These are phyloP conservation scores for Alternaria sp. DNA, from an alignment of 2,329 filamentous ascomycete genomes.

Conservation along the genomic window DNA sequence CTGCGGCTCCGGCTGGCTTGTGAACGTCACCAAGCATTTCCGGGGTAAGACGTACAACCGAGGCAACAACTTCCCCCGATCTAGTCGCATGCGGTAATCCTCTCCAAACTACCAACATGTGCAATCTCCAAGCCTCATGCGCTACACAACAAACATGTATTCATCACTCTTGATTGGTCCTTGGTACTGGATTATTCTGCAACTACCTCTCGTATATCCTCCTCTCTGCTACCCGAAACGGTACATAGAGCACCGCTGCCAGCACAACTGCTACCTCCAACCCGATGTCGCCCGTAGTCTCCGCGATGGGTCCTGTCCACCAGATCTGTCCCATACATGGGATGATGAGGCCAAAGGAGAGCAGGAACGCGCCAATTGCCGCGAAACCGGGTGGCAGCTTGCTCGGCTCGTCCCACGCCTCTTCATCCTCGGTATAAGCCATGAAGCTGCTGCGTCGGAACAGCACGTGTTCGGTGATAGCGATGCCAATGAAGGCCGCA, in stretches of 20 bases:
- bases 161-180: neutral
- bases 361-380: slow-evolving; percentile 47
- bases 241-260: slow-evolving; percentile 54
- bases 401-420: slow-evolving; percentile 49
- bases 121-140: slow-evolving; percentile 5
- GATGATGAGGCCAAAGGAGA: slow-evolving; percentile 58
- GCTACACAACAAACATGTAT: neutral
- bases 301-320: slow-evolving; percentile 67
- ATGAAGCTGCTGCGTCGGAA: slow-evolving; percentile 44
- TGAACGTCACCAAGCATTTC: slow-evolving; percentile 41
- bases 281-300: slow-evolving; percentile 68
- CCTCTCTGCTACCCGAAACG: slow-evolving; percentile 51
- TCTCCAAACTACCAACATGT: slow-evolving; percentile 16
- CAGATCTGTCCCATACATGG: slow-evolving; percentile 67
- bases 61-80: slow-evolving; percentile 34
- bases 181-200: neutral
- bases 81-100: slow-evolving; percentile 12
- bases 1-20: slow-evolving; percentile 38
- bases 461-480: slow-evolving; percentile 47
- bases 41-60: slow-evolving; percentile 34
- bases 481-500: slow-evolving; percentile 42
- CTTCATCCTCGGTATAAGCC: slow-evolving; percentile 47
- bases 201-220: slow-evolving; percentile 13
- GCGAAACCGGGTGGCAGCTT: slow-evolving; percentile 52
- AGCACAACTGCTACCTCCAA: slow-evolving; percentile 68